Evolutionary conservation across 2,329 filamentous ascomycete genomes (phyloP), one percentile per base, ranked within the genome.

Genomic region (Dactylellina haptotyla): DNA sequence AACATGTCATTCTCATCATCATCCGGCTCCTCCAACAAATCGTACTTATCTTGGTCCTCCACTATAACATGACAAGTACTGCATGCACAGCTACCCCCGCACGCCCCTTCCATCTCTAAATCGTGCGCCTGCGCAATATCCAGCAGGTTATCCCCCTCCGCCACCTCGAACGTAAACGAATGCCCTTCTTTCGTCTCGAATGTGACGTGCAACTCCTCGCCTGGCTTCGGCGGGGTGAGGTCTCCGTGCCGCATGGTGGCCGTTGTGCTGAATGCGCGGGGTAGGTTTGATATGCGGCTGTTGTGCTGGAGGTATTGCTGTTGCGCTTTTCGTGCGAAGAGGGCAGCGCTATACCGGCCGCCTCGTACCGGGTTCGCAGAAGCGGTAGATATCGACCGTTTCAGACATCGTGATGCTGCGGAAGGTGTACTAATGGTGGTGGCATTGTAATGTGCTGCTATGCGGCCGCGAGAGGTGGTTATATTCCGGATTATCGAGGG

Each of bases 21-120:
- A 63, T 85, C 84, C 3, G 87, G 86, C 77, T 88, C 86, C 46
- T 83, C 81, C 82, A 89, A 87, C 78, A 85, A 85, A 70, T 89
- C 86, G 78, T 87, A 90, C 82, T 88, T 84, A 8, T 84, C 85
- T 26, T 87, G 84, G 76, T 86, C 84, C 69, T 87, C 84, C 34
- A 92, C 87, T 70, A 91, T 90, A 61, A 91, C 85, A 82, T 92
- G 89, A 81, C 89, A 92, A 16, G 89, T 92, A 66, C 88, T 90
- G 81, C 89, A 92, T 54, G 89, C 89, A 79, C 89, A 91, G 32
- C 88, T 90, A 28, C 89, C 95, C 77, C 95, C 95, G 79, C 95
- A 99, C 10, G 95, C 95, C 86, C 87, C 93, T 84, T 99, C 95
- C 94, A 99, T 98, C 81, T 99, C 95, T 43, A 99, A 84, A 79